These are phyloP conservation scores for Sarocladiaceae sp. DNA, from an alignment of 2,329 filamentous ascomycete species.

Conservation along the genomic window DNA sequence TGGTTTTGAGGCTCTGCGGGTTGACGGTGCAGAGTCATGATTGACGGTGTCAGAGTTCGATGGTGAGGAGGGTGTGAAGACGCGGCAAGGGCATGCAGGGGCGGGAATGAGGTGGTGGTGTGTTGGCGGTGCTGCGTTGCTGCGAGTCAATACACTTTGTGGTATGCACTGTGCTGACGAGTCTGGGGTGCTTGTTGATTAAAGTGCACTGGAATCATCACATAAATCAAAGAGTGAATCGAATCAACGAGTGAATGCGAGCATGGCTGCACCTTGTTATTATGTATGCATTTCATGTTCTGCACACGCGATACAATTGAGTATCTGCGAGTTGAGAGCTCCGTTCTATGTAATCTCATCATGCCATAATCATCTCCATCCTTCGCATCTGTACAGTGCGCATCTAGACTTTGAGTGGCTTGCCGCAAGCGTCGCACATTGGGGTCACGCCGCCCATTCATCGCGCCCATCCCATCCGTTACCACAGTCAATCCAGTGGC, in stretches of 20 bases:
- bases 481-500: background rate
- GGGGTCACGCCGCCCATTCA: background rate
- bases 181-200: background rate
- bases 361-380: background rate
- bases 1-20: conserved; percentile 6
- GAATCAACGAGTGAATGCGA: conserved; percentile 6
- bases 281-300: background rate
- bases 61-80: background rate
- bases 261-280: too few species aligned
- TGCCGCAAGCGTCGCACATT: conserved; percentile 8
- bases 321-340: too few species aligned
- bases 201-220: too few species aligned
- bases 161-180: conserved; percentile 3
- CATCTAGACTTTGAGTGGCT: conserved; percentile 7
- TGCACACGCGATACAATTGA: too few species aligned
- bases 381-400: conserved; percentile 1
- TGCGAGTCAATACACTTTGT: background rate
- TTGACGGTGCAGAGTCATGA: background rate
- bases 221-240: too few species aligned
- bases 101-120: conserved; percentile 4
- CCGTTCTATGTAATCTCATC: too few species aligned
- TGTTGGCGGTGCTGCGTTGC: background rate
- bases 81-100: background rate
- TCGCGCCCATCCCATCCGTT: background rate
- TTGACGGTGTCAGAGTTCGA: background rate